Conservation (phyloP, 2,329 filamentous ascomycete genomes). For the Phialemonium atrogriseum region DNA sequence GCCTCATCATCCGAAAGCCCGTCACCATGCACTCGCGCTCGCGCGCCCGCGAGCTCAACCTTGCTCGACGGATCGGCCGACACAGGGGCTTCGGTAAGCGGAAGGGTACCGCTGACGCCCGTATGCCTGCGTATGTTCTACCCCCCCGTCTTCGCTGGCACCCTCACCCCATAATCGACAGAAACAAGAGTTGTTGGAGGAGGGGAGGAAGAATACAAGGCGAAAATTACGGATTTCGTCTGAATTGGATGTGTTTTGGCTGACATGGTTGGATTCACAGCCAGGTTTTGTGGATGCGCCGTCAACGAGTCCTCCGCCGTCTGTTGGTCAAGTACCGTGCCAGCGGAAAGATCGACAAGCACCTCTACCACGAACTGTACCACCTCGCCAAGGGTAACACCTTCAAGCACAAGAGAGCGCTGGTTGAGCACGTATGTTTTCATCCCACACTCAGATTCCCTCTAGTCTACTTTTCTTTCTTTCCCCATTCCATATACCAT, state of each 20-base stretch:
- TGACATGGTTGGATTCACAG: too few species aligned
- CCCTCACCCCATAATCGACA: slow-evolving; percentile 4
- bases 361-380: slow-evolving; percentile 99
- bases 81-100: slow-evolving; percentile 99
- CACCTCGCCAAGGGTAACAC: slow-evolving; percentile 99
- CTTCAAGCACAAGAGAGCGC: slow-evolving; percentile 99
- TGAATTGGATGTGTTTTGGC: too few species aligned
- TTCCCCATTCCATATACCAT: too few species aligned
- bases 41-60: slow-evolving; percentile 90
- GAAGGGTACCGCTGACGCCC: slow-evolving; percentile 99
- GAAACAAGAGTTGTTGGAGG: slow-evolving; percentile 3
- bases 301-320: slow-evolving; percentile 96
- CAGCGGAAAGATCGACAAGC: slow-evolving; percentile 99
- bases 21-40: slow-evolving; percentile 99
- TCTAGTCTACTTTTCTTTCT: too few species aligned
- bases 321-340: slow-evolving; percentile 99
- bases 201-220: too few species aligned
- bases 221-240: too few species aligned
- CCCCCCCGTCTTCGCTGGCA: too few species aligned
- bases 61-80: slow-evolving; percentile 87
- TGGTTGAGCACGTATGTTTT: slow-evolving; percentile 96
- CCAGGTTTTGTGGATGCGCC: slow-evolving; percentile 99
- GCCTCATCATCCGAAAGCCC: slow-evolving; percentile 99
- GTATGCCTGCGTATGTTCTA: slow-evolving; percentile 88
- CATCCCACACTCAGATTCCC: slow-evolving; percentile 3